These are phyloP conservation scores for Rhododendron kiyosumense DNA, from an alignment of 148 eudicot species.

Conservation along the genomic window DNA sequence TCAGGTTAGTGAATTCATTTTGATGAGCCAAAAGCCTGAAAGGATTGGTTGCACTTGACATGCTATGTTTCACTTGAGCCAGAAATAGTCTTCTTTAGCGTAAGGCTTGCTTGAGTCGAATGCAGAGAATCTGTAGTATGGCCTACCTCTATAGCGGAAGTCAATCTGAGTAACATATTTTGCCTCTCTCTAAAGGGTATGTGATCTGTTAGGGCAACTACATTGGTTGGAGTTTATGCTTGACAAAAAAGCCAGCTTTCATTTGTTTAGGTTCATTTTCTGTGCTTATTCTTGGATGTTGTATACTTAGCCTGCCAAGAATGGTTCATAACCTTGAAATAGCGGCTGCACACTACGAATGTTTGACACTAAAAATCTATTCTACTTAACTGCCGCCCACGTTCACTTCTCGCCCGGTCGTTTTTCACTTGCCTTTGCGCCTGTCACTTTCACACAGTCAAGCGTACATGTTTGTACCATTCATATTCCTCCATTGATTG, in stretches of 20 bases:
- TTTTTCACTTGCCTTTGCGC: no score
- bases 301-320: background rate
- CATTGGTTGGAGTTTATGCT: background rate
- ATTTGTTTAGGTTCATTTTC: background rate
- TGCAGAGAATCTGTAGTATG: background rate
- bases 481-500: no score
- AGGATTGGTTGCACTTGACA: background rate
- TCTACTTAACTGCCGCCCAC: no score
- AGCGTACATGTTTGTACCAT: no score
- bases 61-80: background rate
- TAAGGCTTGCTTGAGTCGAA: background rate
- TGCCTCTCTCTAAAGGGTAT: no score
- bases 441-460: no score
- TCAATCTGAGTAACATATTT: background rate
- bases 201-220: no score
- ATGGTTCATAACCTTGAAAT: background rate
- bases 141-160: background rate
- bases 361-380: no score
- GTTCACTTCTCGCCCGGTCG: no score
- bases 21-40: background rate
- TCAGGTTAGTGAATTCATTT: slow-evolving; percentile 46
- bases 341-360: background rate
- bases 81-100: background rate
- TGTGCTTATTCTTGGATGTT: background rate
- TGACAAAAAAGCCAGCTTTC: background rate